Evolutionary conservation across 768 basidiomycete species (phyloP).

Genomic region (Tephrocybe sp.): DNA sequence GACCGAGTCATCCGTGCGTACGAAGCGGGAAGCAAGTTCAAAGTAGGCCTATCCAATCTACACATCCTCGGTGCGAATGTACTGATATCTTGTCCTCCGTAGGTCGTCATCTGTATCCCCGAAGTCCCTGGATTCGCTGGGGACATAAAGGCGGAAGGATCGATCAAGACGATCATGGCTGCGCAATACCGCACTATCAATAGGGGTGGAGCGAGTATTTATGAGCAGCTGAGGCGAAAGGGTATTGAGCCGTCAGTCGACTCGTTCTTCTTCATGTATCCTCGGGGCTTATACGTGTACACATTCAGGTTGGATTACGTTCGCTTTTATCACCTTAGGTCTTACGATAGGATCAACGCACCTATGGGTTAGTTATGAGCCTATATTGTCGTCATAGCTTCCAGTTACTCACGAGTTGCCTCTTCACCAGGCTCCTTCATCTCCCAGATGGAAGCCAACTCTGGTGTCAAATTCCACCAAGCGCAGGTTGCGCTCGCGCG

Average conservation of each 20-base stretch:
- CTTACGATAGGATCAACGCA: conserved; percentile 89
- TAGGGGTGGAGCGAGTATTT: conserved; percentile 84
- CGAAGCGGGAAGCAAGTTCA: conserved; percentile 68
- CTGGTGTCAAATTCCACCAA: conserved; percentile 79
- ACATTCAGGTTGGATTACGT: conserved; percentile 72
- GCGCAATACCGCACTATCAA: conserved; percentile 90
- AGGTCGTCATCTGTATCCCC: conserved; percentile 88
- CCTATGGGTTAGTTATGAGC: conserved; percentile 63
- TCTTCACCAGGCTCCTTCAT: conserved; percentile 43
- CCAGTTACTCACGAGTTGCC: background rate
- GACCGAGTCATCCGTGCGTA: conserved; percentile 87
- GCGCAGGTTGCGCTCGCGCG: conserved; percentile 86
- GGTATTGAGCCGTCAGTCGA: conserved; percentile 74
- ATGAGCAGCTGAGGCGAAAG: conserved; percentile 74
- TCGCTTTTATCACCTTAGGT: conserved; percentile 88
- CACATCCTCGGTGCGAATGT: background rate
- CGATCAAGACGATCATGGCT: conserved; percentile 83
- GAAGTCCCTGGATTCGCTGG: conserved; percentile 91
- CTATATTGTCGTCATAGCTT: background rate
- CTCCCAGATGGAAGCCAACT: conserved; percentile 66
- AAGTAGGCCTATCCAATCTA: conserved; percentile 43
- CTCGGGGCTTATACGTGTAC: background rate
- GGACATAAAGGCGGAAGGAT: conserved; percentile 64
- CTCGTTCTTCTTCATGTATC: background rate
- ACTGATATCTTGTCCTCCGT: background rate